A percentile compares a stretch with the other conserved stretches of the same genome.
Conservation (phyloP, 495 filamentous ascomycete species). For the Lepraria neglecta region DNA sequence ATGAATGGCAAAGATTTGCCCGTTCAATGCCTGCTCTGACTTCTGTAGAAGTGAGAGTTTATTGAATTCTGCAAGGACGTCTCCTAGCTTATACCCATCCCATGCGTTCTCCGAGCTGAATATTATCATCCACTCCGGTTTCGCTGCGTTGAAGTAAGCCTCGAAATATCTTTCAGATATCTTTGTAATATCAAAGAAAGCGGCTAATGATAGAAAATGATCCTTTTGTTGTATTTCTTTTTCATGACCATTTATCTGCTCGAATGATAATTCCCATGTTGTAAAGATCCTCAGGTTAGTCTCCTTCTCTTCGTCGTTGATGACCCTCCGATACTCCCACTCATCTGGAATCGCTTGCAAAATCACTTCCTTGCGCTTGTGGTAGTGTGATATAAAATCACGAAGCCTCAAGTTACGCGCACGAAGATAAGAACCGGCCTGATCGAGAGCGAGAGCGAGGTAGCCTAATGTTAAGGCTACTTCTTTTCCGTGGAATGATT, state of each 20-base stretch:
- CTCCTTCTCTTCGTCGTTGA: neutral
- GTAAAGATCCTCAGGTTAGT: conserved; percentile 3
- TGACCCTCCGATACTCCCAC: conserved; percentile 1
- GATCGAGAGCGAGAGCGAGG: conserved; percentile 29
- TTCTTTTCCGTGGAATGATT: conserved; percentile 2
- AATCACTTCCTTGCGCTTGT: neutral
- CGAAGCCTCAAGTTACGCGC: conserved; percentile 19
- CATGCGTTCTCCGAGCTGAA: neutral
- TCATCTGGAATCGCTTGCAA: conserved; percentile 1
- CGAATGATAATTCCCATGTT: conserved; percentile 15
- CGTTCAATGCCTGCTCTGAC: neutral
- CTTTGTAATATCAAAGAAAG: neutral
- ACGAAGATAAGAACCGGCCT: conserved; percentile 30
- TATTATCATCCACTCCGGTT: neutral
- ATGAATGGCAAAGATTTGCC: neutral
- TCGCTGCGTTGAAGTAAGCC: neutral
- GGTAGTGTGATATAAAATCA: conserved; percentile 16
- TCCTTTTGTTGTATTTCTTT: neutral
- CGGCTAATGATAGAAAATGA: conserved; percentile 7
- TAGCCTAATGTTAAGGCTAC: conserved; percentile 25
- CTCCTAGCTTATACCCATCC: neutral
- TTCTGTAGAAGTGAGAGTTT: conserved; percentile 7
- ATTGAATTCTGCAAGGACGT: neutral
- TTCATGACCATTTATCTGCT: conserved; percentile 5
- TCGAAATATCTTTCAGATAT: no score